Base-by-base conservation (phyloP, 257 asterid species). In the Marsdenia floribunda region DNA sequence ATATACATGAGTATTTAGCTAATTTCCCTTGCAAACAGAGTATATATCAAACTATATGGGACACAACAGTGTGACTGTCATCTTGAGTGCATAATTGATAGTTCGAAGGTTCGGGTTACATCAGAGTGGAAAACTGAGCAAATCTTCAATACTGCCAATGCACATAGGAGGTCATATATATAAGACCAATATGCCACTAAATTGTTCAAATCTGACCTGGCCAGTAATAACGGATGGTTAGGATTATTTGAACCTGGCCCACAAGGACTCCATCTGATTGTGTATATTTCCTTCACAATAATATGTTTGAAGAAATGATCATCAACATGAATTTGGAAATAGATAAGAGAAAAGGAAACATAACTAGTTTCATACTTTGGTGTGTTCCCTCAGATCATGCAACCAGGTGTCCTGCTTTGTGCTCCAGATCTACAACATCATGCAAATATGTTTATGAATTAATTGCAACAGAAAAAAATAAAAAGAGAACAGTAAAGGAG, bases 191-290 rank as follows among this genome's bases (percentile, higher is more conserved):
- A 4, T 44, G 22, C 22, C 15, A 22, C 57, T 22, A 26, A 63
- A 42, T 72, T 73, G 21, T 64, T 35, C 67, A 44, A 54, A n/a
- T 66, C 81, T 80, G 74, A 94, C 99, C 99, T 94, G 60, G 98
- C 99, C 79, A 94, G 85, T 83, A 94, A 79, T 85, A 89, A 79
- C 71, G 86, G 87, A 77, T 81, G 87, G 83, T 88, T 94, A 37
- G 99, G 97, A 80, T 94, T 90, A 90, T 80, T 87, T 73, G 98
- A 85, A 69, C 97, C 95, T 33, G 92, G 85, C 49, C 99, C 99
- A 35, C 96, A 86, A 65, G 99, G 99, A 85, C 99, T 94, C 99
- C 99, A 94, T 87, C 96, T 83, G 77, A 94, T 92, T 3, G 99
- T 92, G 83, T 90, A 94, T 81, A 94, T 92, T 86, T 94, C 99